These are phyloP conservation scores for Physcomitrium patens DNA, from an alignment of 225 moss, liverwort and hornwort species.

Conservation along the genomic window DNA sequence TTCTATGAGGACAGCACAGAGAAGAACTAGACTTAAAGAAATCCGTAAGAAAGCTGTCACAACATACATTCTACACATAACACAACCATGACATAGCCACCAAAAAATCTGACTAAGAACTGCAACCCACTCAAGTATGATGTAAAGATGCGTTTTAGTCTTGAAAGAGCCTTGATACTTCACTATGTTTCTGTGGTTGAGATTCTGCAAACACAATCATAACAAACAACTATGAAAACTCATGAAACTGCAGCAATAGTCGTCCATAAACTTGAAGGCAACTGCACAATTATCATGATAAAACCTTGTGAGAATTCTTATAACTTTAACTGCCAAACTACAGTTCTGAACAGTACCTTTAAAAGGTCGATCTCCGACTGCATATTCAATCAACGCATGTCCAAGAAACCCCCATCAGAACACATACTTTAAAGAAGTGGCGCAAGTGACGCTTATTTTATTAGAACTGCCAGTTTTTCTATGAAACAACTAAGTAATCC, in stretches of 20 bases:
- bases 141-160: slow-evolving; percentile 83
- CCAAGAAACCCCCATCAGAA: slow-evolving; percentile 26
- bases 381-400: slow-evolving; percentile 9
- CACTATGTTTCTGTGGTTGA: slow-evolving; percentile 84
- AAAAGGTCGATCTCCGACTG: slow-evolving; percentile 92
- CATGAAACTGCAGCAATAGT: neutral
- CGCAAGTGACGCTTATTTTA: neutral
- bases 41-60: neutral
- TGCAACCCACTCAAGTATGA: slow-evolving; percentile 76
- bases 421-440: neutral
- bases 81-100: neutral
- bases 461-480: neutral
- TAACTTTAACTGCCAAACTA: neutral
- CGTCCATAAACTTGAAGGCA: neutral
- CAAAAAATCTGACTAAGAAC: neutral
- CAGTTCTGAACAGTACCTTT: slow-evolving; percentile 28
- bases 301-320: neutral
- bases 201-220: slow-evolving; percentile 51
- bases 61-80: neutral
- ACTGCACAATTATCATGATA: neutral
- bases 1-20: no score
- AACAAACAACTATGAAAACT: neutral
- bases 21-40: slow-evolving; percentile 6
- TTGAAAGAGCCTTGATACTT: slow-evolving; percentile 86
- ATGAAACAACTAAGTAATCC: neutral